Evolutionary conservation across 495 filamentous ascomycete genomes (phyloP), one percentile per base, ranked within the genome.

Genomic region (Lentithecium fluviatile): DNA sequence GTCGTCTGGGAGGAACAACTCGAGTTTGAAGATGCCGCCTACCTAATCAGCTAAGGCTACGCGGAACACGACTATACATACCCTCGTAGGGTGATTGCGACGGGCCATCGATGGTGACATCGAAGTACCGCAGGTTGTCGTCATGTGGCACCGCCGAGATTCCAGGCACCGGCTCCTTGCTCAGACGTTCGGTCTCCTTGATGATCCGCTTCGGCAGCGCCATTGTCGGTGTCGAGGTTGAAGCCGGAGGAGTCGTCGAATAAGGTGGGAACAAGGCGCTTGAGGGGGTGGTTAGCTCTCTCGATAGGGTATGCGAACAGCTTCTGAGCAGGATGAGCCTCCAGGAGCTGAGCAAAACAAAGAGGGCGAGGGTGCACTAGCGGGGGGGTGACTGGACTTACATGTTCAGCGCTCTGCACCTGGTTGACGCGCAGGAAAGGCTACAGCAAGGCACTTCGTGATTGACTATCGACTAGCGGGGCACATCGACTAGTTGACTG

Each of bases 101-200:
- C 11, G 94, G 94, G n/a, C 94, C 94, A 69, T 97, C 86, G 60
- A 98, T 96, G 65, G 85, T 89, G 57, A 99, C 94, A 72, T 97
- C 95, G 71, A 99, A 99, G 75, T 99, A 97, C 52, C 94, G 83
- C 48, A 97, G 82, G 74, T 99, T 99, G 66, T 99, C 94, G 72
- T 97, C 92, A 73, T 97, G 94, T n/a, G 95, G 95, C 58, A 96
- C 81, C 24, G 94, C 94, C 64, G 90, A 96, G 75, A 99, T 99
- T 58, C 94, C 94, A 25, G 91, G 91, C 19, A 97, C 94, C 93
- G 94, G 93, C 72, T 99, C 94, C 52, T 89, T 88, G 84, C 96
- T 90, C 52, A 99, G 83, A 64, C 94, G 88, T 77, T 99, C 93
- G 4, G 94, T 99, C 81, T 99, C 94, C 76, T 99, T 99, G 61